Percentiles rank a stretch among this genome's conserved stretches.
Conservation (phyloP, 371 early-diverging fungal species). For the Batkoa obscura region DNA sequence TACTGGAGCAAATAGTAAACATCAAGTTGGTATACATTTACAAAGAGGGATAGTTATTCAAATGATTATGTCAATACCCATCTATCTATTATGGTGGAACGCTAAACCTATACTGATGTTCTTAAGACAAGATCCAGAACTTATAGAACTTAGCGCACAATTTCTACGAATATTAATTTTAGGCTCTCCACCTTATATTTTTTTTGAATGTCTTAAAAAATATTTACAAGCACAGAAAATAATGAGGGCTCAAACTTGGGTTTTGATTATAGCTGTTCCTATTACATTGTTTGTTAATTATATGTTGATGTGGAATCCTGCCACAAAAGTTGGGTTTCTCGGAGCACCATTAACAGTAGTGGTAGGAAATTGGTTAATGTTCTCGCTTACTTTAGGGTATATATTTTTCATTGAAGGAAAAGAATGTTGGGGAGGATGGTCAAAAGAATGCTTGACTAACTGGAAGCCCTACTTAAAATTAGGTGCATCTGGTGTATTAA, state of each 20-base stretch:
- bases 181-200: slow-evolving; percentile 53
- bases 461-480: slow-evolving; percentile 47
- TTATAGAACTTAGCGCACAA: slow-evolving; percentile 19
- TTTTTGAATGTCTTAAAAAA: slow-evolving; percentile 57
- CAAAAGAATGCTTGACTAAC: slow-evolving; percentile 32
- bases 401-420: slow-evolving; percentile 39
- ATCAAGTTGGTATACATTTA: slow-evolving; percentile 53
- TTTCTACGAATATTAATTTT: slow-evolving; percentile 34
- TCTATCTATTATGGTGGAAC: slow-evolving; percentile 56
- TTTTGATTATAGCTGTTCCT: slow-evolving; percentile 46
- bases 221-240: slow-evolving; percentile 62
- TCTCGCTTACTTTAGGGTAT: slow-evolving; percentile 35
- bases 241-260: slow-evolving; percentile 58
- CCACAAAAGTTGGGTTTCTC: slow-evolving; percentile 45
- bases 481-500: slow-evolving; percentile 31
- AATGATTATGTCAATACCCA: slow-evolving; percentile 35
- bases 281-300: slow-evolving; percentile 56
- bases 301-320: slow-evolving; percentile 40
- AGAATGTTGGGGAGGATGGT: slow-evolving; percentile 74
- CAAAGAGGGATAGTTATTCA: slow-evolving; percentile 64
- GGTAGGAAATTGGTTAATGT: slow-evolving; percentile 50
- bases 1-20: slow-evolving; percentile 48
- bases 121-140: slow-evolving; percentile 29
- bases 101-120: slow-evolving; percentile 26
- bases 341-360: slow-evolving; percentile 71